Base-by-base conservation (phyloP, 371 early-diverging fungal species). In the Syncephalis plumigaleata region DNA sequence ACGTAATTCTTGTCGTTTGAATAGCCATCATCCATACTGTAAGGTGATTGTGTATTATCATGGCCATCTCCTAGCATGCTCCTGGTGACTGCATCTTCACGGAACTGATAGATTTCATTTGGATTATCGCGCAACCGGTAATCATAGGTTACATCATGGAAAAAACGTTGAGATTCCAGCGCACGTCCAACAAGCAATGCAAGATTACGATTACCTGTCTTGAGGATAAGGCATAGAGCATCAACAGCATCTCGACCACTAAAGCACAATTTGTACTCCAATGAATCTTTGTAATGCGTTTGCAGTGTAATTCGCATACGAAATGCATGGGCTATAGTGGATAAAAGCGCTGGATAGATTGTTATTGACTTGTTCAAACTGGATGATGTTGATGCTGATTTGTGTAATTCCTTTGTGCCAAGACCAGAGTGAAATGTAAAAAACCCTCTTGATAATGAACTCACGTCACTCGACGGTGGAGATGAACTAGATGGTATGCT, bases 201-300 rank as follows among this genome's bases (percentile, higher is more conserved):
- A 44, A 89, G 55, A 48, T 90, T 87, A 42, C 93, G 73, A 56
- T 92, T 90, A 2, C 69, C 75, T 0, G 88, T 79, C 51, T 75
- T 70, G 57, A 88, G 81, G 24, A 90, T 72, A 8, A 53, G 59
- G 1, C 67, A 65, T 24, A 88, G 57, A 49, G 73, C 76, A 52
- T 84, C 84, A 82, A 91, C 87, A 11, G 84, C 89, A 18, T 86
- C 83, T 49, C 70, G 66, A 36, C 91, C 93, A 36, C 75, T 71
- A 61, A 90, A 89, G 49, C 74, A 77, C 42, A 77, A 73, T 46
- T 68, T 73, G 59, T 91, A 83, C 55, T 85, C 81, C 21, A 90
- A 69, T 11, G 73, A 70, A 50, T 91, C 85, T 52, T 84, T 84
- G 36, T 66, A 64, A 38, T 78, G 75, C 2, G 76, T 74, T 27